A percentile compares a stretch with the other conserved stretches of the same genome.
phyloP scores from a whole-genome alignment of 352 stramenopile species.

The Globisporangium nagaii region DNA sequence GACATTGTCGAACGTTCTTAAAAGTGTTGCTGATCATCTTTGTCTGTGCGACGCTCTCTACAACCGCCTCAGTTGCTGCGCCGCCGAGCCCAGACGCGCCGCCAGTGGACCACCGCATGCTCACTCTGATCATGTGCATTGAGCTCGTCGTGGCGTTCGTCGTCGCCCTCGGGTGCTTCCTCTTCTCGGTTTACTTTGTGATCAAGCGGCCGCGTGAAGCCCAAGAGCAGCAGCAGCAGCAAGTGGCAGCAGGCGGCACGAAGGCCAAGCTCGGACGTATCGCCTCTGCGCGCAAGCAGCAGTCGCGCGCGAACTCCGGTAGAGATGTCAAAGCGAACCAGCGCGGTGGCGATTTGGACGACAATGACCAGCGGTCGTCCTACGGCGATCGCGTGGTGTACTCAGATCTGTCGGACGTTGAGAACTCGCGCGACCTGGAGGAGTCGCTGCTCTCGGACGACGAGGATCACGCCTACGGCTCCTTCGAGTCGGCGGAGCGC shows the following conservation, averaged over 20 bases:
- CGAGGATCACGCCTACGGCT: slow-evolving; percentile 64
- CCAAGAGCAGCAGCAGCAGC: background rate
- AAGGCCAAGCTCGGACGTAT: slow-evolving; percentile 3
- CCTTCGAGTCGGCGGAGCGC: slow-evolving; percentile 25
- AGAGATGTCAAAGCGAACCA: background rate
- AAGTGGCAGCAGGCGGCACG: background rate
- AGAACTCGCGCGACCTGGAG: slow-evolving; percentile 47
- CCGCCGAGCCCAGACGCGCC: slow-evolving; percentile 70
- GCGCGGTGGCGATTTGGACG: background rate
- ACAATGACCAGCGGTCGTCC: slow-evolving; percentile 2
- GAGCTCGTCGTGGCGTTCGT: slow-evolving; percentile 79
- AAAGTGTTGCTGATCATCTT: too few species aligned
- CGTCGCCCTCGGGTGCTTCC: slow-evolving; percentile 74
- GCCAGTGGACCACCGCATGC: slow-evolving; percentile 74
- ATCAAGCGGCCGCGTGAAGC: slow-evolving; percentile 65
- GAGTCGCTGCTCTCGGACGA: slow-evolving; percentile 65
- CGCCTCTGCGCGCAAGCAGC: slow-evolving; percentile 6
- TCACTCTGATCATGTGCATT: slow-evolving; percentile 84
- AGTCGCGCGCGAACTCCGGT: background rate
- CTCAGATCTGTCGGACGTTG: slow-evolving; percentile 6
- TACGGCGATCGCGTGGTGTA: slow-evolving; percentile 10
- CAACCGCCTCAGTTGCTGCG: slow-evolving; percentile 54
- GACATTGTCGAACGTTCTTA: too few species aligned
- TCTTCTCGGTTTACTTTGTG: slow-evolving; percentile 87
- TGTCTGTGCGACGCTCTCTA: too few species aligned